phyloP scores from a whole-genome alignment of 768 basidiomycete species.

The Chalciporus pseudorubinellus region DNA sequence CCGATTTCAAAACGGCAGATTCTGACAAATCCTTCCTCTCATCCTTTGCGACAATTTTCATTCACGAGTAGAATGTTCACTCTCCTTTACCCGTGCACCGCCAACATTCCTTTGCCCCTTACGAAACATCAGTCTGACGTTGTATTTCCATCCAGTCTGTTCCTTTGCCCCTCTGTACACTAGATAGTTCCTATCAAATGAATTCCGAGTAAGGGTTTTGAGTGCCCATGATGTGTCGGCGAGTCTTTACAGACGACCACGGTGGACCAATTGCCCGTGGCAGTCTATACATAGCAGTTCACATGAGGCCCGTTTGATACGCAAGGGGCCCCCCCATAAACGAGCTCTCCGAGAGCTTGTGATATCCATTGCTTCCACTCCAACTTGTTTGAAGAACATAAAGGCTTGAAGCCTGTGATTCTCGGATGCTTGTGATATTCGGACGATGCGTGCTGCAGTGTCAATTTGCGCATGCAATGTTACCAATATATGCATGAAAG shows the following conservation, averaged over 20 bases:
- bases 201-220: neutral
- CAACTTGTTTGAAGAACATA: no score
- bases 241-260: no score
- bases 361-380: no score
- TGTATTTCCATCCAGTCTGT: slow-evolving; percentile 12
- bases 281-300: no score
- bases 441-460: neutral
- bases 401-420: neutral
- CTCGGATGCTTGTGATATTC: neutral
- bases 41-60: neutral
- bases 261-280: no score
- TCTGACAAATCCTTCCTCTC: neutral
- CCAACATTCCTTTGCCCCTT: neutral
- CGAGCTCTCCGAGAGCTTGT: no score
- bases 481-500: neutral
- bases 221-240: no score
- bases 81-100: slow-evolving; percentile 3
- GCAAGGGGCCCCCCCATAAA: no score
- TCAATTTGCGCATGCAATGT: no score
- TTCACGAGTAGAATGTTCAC: slow-evolving; percentile 1
- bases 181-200: slow-evolving; percentile 6
- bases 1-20: slow-evolving; percentile 1
- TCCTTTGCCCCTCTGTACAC: slow-evolving; percentile 13
- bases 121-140: slow-evolving; percentile 8
- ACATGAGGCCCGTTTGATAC: no score